Conservation (phyloP, 371 early-diverging fungal genomes). For the Mucor saturninus region DNA sequence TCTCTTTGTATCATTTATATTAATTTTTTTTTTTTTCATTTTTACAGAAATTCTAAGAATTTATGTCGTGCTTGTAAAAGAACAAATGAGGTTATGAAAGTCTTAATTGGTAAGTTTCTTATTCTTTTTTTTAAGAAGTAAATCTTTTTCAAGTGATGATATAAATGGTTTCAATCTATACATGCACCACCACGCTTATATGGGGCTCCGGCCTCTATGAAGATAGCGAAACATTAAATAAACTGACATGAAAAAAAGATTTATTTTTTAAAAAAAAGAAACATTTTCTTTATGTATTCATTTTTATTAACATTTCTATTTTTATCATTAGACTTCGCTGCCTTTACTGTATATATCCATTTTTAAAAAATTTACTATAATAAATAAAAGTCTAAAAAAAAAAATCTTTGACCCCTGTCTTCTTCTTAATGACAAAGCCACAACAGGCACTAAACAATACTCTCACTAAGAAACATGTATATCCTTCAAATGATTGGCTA, state of each 20-base stretch:
- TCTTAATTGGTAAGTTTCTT: constrained; percentile 18
- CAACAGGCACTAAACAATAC: too few relatives aligned
- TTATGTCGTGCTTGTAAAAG: not conserved
- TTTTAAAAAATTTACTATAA: too few relatives aligned
- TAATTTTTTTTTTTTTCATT: not conserved
- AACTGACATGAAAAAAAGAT: constrained; percentile 21
- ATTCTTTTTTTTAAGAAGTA: not conserved
- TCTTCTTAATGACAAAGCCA: too few relatives aligned
- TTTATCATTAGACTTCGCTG: too few relatives aligned
- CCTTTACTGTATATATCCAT: too few relatives aligned
- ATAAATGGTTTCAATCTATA: constrained; percentile 27
- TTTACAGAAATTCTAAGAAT: not conserved
- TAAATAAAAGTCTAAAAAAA: too few relatives aligned
- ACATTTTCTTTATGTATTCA: not conserved
- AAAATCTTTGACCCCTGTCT: too few relatives aligned
- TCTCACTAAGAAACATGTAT: not conserved
- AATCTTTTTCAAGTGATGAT: constrained; percentile 15
- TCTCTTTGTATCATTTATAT: not conserved
- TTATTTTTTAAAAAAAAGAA: not conserved
- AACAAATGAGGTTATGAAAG: not conserved
- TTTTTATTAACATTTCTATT: not conserved
- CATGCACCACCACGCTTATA: constrained; percentile 37
- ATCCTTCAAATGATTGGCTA: too few relatives aligned
- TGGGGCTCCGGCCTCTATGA: constrained; percentile 20
- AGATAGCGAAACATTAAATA: constrained; percentile 25